These are phyloP conservation scores for Aureobasidium sp. DNA, from an alignment of 2,329 filamentous ascomycete genomes.

Conservation along the genomic window DNA sequence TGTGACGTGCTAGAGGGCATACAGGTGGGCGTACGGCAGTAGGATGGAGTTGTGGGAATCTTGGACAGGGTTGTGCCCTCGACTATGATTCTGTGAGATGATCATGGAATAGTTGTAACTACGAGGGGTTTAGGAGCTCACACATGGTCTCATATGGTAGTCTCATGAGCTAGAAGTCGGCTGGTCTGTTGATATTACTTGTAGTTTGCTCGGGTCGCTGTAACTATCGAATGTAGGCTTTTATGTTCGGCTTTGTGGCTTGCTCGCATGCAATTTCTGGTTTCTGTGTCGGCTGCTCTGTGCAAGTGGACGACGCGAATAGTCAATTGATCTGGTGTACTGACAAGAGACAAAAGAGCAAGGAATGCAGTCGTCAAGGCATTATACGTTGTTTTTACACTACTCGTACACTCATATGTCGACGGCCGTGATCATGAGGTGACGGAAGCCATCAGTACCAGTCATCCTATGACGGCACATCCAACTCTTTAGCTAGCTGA, in stretches of 20 bases:
- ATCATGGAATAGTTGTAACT: background rate
- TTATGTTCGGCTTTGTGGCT: background rate
- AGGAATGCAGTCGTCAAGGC: background rate
- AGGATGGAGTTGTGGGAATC: background rate
- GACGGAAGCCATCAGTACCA: background rate
- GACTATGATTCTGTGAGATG: background rate
- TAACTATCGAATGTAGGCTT: background rate
- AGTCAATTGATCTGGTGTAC: too few species aligned
- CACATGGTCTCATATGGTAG: background rate
- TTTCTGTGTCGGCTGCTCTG: background rate
- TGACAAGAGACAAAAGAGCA: background rate
- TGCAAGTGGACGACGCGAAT: too few species aligned
- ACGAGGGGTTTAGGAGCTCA: background rate
- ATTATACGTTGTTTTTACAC: background rate
- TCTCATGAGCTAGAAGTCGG: too few species aligned
- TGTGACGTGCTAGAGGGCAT: background rate
- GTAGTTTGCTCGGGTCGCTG: too few species aligned
- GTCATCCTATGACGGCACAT: background rate
- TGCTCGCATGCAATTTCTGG: background rate
- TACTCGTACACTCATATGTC: background rate
- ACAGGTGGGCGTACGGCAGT: background rate
- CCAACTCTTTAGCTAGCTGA: constrained; percentile 1
- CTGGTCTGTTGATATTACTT: too few species aligned
- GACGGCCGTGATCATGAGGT: background rate
- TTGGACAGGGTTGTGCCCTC: background rate